Conservation (phyloP, 2,329 filamentous ascomycete genomes). For the Neofusicoccum sp. region DNA sequence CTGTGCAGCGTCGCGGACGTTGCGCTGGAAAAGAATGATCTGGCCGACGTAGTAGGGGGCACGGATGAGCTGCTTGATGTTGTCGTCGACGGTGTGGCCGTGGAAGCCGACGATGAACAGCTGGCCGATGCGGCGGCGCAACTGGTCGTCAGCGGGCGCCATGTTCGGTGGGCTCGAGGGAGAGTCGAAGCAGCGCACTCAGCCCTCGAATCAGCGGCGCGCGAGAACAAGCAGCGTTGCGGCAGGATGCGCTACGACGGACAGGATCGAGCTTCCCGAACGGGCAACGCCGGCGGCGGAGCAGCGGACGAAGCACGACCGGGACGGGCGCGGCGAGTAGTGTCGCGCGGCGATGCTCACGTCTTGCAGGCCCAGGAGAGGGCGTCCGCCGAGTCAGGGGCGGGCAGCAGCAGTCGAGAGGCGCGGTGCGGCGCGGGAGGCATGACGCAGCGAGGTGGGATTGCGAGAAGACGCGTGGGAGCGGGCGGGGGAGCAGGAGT, state of each 20-base stretch:
- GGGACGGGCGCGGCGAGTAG: too few species aligned
- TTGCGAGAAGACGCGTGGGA: not conserved
- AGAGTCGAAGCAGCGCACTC: too few species aligned
- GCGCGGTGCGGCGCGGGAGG: too few species aligned
- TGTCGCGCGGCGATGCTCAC: too few species aligned
- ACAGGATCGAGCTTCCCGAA: not conserved
- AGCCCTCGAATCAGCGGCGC: too few species aligned
- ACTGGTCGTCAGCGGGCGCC: not conserved
- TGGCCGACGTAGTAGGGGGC: constrained; percentile 18
- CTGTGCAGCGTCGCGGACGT: constrained; percentile 10
- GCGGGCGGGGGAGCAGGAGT: not conserved
- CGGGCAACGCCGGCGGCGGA: not conserved
- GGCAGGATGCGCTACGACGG: not conserved
- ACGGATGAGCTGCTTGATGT: constrained; percentile 18
- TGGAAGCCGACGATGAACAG: constrained; percentile 21
- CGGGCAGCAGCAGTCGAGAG: too few species aligned
- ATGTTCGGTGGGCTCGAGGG: not conserved
- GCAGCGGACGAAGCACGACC: too few species aligned
- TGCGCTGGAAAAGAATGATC: constrained; percentile 19
- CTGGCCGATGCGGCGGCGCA: constrained; percentile 9
- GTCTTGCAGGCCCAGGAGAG: too few species aligned
- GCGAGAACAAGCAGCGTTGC: too few species aligned
- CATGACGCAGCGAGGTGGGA: too few species aligned
- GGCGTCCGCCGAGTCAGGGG: too few species aligned
- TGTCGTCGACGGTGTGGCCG: constrained; percentile 9